Conservation (phyloP, 768 basidiomycete species). For the Boletus rufocinnamomeus region DNA sequence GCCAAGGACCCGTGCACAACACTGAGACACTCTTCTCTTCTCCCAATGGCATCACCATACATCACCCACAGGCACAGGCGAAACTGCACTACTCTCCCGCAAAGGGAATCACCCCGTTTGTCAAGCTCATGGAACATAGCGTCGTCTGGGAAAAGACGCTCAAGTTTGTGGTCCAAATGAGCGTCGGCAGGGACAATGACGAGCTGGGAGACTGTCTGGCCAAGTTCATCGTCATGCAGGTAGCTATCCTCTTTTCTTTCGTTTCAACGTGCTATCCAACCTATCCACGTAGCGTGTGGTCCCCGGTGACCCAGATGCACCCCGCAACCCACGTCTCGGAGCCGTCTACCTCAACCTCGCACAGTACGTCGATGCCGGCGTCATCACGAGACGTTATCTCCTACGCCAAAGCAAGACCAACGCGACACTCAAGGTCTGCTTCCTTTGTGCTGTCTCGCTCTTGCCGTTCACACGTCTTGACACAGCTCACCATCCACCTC, state of each 20-base stretch:
- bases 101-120: constrained; percentile 62
- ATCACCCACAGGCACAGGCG: neutral
- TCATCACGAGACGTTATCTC: constrained; percentile 64
- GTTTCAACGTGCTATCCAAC: neutral
- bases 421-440: constrained; percentile 66
- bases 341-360: constrained; percentile 70
- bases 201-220: constrained; percentile 57
- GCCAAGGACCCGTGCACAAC: constrained; percentile 13
- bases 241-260: constrained; percentile 14
- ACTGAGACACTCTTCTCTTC: neutral
- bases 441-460: neutral
- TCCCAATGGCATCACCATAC: neutral
- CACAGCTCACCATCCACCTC: constrained; percentile 60
- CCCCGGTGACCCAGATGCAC: constrained; percentile 54
- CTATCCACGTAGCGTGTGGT: constrained; percentile 50
- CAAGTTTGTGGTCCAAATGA: constrained; percentile 58
- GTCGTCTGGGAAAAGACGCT: constrained; percentile 63
- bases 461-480: constrained; percentile 1
- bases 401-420: constrained; percentile 76
- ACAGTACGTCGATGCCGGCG: constrained; percentile 63
- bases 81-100: constrained; percentile 37
- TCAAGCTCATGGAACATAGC: constrained; percentile 62
- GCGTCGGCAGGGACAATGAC: constrained; percentile 53
- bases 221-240: constrained; percentile 66
- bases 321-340: constrained; percentile 63